These are phyloP conservation scores for Thermomyces lanuginosus DNA, from an alignment of 2,329 filamentous ascomycete genomes.

Conservation along the genomic window DNA sequence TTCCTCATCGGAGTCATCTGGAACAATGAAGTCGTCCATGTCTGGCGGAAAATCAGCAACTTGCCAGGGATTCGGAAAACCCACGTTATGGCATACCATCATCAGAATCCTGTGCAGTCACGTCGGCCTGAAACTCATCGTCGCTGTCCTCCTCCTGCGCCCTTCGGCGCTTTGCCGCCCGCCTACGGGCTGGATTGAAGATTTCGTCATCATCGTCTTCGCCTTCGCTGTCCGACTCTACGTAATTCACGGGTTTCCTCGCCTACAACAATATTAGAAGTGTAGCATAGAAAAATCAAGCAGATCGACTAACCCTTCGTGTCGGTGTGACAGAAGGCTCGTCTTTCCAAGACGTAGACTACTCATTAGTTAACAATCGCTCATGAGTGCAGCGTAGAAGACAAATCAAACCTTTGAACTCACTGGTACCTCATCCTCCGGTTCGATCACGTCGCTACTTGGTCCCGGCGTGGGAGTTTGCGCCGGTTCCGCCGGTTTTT, in stretches of 20 bases:
- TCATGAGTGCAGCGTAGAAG: conserved; percentile 17
- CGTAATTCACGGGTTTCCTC: conserved; percentile 54
- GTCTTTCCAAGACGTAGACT: conserved; percentile 23
- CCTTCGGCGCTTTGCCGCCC: conserved; percentile 41
- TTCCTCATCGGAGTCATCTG: conserved; percentile 75
- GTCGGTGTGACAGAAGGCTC: conserved; percentile 51
- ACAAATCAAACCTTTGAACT: conserved; percentile 31
- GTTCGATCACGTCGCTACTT: conserved; percentile 60
- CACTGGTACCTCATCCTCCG: conserved; percentile 39
- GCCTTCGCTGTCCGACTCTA: conserved; percentile 64
- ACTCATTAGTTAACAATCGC: conserved; percentile 1
- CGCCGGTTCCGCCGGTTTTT: conserved; percentile 22
- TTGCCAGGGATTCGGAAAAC: conserved; percentile 4
- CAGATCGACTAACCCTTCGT: conserved; percentile 46
- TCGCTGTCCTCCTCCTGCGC: conserved; percentile 54
- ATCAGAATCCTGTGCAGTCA: conserved; percentile 29
- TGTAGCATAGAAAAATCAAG: background rate
- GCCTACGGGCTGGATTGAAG: conserved; percentile 39
- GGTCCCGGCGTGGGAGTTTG: conserved; percentile 54
- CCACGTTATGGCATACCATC: conserved; percentile 29
- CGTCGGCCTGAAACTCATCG: conserved; percentile 46
- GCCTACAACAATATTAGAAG: conserved; percentile 23
- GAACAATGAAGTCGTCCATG: conserved; percentile 73
- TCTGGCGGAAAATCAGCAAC: conserved; percentile 33
- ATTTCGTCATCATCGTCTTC: conserved; percentile 55